phyloP scores from a whole-genome alignment of 83 land plant genomes.

The Picea abies region DNA sequence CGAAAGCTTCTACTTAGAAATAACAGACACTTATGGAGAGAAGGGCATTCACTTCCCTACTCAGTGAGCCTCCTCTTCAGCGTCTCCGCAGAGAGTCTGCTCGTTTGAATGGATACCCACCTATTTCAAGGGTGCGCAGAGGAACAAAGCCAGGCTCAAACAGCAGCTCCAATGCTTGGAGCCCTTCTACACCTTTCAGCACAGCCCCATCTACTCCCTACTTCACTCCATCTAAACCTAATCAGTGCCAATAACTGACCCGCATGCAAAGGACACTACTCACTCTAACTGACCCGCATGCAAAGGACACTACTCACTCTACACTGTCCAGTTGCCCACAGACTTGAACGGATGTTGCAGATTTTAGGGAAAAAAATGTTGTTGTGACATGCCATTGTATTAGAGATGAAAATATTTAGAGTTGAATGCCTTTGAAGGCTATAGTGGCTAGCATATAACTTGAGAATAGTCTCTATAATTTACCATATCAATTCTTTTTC shows the following conservation, averaged over 20 bases:
- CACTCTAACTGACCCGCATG: neutral
- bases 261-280: neutral
- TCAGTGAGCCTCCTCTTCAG: neutral
- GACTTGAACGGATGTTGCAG: no score
- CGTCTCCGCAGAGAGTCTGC: neutral
- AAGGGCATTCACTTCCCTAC: neutral
- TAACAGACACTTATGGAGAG: neutral
- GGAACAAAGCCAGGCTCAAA: neutral
- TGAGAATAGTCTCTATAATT: no score
- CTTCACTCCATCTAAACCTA: no score
- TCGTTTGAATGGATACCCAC: neutral
- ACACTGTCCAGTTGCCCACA: neutral
- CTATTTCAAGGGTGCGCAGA: neutral
- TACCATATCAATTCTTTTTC: no score
- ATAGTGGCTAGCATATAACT: no score
- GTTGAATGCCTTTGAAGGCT: no score
- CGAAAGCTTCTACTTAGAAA: neutral
- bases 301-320: neutral
- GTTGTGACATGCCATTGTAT: no score
- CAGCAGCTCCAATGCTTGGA: neutral
- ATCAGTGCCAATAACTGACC: neutral
- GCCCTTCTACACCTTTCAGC: constrained; percentile 3
- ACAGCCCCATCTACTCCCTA: constrained; percentile 4
- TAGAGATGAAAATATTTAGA: no score
- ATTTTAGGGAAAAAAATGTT: no score